phyloP scores from a whole-genome alignment of 805 yeast genomes.

The Barnettozyma botsteinii region DNA sequence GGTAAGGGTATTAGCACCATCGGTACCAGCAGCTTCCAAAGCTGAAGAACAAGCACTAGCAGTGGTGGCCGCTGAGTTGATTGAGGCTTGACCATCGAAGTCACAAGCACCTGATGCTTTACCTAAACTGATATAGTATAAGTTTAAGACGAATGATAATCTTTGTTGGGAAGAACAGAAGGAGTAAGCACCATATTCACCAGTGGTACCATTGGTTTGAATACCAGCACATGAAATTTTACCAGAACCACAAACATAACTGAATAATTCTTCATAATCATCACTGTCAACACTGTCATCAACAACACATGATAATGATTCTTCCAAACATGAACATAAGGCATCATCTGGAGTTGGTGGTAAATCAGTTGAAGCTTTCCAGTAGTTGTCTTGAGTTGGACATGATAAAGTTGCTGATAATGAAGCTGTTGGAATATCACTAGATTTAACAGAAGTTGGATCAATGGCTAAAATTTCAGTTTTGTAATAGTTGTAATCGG shows the following conservation, averaged over 20 bases:
- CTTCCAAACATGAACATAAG: slow-evolving; percentile 58
- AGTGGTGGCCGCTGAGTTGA: slow-evolving; percentile 40
- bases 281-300: slow-evolving; percentile 43
- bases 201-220: slow-evolving; percentile 53
- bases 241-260: slow-evolving; percentile 59
- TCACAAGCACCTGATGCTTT: slow-evolving; percentile 47
- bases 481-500: slow-evolving; percentile 59
- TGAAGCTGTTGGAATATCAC: slow-evolving; percentile 32
- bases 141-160: slow-evolving; percentile 59
- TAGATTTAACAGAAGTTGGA: slow-evolving; percentile 44
- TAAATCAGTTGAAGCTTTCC: slow-evolving; percentile 62
- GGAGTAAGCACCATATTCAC: slow-evolving; percentile 67
- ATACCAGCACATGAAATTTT: slow-evolving; percentile 55
- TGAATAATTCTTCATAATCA: slow-evolving; percentile 57
- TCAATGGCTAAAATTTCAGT: slow-evolving; percentile 47
- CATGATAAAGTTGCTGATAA: slow-evolving; percentile 46
- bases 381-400: slow-evolving; percentile 49
- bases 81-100: slow-evolving; percentile 62
- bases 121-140: slow-evolving; percentile 50
- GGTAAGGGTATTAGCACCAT: slow-evolving; percentile 58
- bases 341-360: slow-evolving; percentile 75
- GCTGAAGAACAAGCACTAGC: slow-evolving; percentile 51
- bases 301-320: slow-evolving; percentile 56
- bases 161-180: slow-evolving; percentile 63
- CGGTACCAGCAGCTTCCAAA: slow-evolving; percentile 60